Evolutionary conservation across 768 basidiomycete species (phyloP), one percentile per base, ranked within the genome.

Genomic region (Boletus rex-veris): DNA sequence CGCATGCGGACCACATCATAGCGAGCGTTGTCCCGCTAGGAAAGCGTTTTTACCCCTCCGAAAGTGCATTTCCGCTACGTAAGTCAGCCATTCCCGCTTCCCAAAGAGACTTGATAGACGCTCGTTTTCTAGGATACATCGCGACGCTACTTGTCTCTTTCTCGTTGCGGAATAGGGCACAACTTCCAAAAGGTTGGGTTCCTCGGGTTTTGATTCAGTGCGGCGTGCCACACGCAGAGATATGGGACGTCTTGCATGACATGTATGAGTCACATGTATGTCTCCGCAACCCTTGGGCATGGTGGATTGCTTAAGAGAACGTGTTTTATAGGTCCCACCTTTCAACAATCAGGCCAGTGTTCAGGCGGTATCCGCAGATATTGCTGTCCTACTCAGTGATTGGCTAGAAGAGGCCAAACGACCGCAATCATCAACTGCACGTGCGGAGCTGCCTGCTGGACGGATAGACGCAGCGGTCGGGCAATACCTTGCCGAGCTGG

Each of bases 21-120:
- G 77, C 80, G 14, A 82, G 77, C 57, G 74, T 94, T 16, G 78
- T 85, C 19, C 80, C 85, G 3, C 76, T 97, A 5, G 92, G 89
- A 18, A 85, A 90, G 60, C 78, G 90, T 19, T 96, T 95, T 68
- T 92, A 90, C 66, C 92, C 94, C 0, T 96, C 93, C 3, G 91
- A 93, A 57, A 85, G 84, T 54, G 89, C 92, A 10, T 94, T 96
- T 71, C 93, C 93, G 16, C 74, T 94, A 28, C 82, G 93, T 94
- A 63, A 66, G 90, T 45, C 19, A 9, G 57, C 44, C 26, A 48
- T 5, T 46, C 41, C 21, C 53, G 3, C 7, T 33, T 42, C 18
- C 21, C 39, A 28, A 24, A 35, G 38, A 15, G 21, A 40, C 43
- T n/a, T 38, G 42, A 50, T 45, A 18, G 8, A 62, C 6, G 10